A percentile compares a stretch with the other conserved stretches of the same genome.
These are phyloP conservation scores for apple (Malus domestica) DNA, from an alignment of 306 rosid genomes.

Conservation along the genomic window ASM211411v1 NC_041797.1:34213501-34214000, in stretches of 20 bases:
- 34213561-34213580: constrained; percentile 66
- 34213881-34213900: constrained; percentile 1
- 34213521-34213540: constrained; percentile 82
- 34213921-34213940: neutral
- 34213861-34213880: constrained; percentile 7
- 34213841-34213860: constrained; percentile 5
- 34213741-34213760: constrained; percentile 53
- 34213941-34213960: neutral
- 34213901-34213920: neutral
- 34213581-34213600: constrained; percentile 83
- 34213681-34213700: constrained; percentile 87
- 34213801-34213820: constrained; percentile 71
- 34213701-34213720: constrained; percentile 62
- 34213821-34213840: constrained; percentile 59
- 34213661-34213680: constrained; percentile 94
- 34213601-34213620: constrained; percentile 92
- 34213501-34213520: constrained; percentile 70
- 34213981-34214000: neutral
- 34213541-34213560: constrained; percentile 88
- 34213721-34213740: constrained; percentile 86
- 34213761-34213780: constrained; percentile 57
- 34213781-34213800: constrained; percentile 81
- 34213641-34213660: constrained; percentile 93
- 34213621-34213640: constrained; percentile 83
- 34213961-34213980: neutral